A percentile compares a stretch with the other conserved stretches of the same genome.
These are phyloP conservation scores for Penicillium sp. DNA, from an alignment of 2,329 filamentous ascomycete species.

Conservation along the genomic window DNA sequence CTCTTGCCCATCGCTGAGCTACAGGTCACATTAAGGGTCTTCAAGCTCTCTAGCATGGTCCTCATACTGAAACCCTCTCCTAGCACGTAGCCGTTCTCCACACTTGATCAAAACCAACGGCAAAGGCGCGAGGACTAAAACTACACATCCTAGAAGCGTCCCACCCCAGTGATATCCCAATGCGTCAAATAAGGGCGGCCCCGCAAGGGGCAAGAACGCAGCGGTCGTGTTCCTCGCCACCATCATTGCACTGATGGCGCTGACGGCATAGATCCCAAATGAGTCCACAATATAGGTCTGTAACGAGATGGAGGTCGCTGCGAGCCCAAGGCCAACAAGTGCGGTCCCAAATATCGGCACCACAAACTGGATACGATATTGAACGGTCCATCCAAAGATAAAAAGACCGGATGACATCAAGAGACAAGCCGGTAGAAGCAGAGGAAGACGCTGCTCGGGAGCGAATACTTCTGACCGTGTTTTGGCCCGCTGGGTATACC, in stretches of 20 bases:
- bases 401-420: background rate
- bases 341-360: background rate
- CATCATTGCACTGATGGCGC: no score
- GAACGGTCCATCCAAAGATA: background rate
- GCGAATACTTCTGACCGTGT: background rate
- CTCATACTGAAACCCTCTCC: background rate
- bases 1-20: background rate
- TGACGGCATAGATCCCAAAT: no score
- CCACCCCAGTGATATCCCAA: background rate
- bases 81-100: background rate
- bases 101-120: background rate
- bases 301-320: no score
- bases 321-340: no score
- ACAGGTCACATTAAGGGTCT: background rate
- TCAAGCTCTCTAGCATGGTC: background rate
- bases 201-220: no score
- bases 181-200: background rate
- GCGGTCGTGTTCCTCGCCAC: no score
- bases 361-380: background rate
- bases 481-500: background rate
- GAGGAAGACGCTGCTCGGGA: background rate
- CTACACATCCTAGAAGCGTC: background rate
- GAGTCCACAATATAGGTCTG: no score
- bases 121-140: background rate
- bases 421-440: background rate